Evolutionary conservation across 2,329 filamentous ascomycete genomes (phyloP).

Genomic region (Eutypella sp.): DNA sequence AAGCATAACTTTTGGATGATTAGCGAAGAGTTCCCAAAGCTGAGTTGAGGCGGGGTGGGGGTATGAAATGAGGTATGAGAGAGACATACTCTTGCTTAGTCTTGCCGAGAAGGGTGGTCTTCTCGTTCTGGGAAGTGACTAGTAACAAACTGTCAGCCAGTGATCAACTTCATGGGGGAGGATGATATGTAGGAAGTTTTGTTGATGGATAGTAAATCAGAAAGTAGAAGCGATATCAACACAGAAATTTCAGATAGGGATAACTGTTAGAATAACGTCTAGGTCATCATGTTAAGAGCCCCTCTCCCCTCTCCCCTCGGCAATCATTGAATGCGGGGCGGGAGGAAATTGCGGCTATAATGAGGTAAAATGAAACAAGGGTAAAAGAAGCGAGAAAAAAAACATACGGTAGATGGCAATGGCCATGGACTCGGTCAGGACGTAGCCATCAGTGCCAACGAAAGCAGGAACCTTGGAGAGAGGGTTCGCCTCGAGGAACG

Average conservation of each 20-base stretch:
- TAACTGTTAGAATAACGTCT: constrained; percentile 82
- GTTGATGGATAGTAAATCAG: constrained; percentile 50
- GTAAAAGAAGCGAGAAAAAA: constrained; percentile 11
- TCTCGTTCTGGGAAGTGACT: constrained; percentile 99
- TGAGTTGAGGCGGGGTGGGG: too few species aligned
- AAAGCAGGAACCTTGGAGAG: constrained; percentile 93
- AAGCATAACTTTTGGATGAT: constrained; percentile 63
- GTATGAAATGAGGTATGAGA: not conserved
- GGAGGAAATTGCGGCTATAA: too few species aligned
- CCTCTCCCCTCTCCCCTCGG: too few species aligned
- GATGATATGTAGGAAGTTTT: constrained; percentile 14
- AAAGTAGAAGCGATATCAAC: constrained; percentile 87
- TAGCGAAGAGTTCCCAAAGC: constrained; percentile 17
- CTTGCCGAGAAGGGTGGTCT: constrained; percentile 98
- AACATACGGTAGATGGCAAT: constrained; percentile 96
- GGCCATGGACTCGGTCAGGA: constrained; percentile 84
- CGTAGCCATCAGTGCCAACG: constrained; percentile 84
- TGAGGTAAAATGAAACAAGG: constrained; percentile 8
- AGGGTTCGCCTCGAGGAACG: constrained; percentile 81
- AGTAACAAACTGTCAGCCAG: constrained; percentile 21
- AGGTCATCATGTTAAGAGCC: constrained; percentile 58
- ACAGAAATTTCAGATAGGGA: constrained; percentile 92
- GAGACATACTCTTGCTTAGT: constrained; percentile 93
- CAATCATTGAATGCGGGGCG: too few species aligned
- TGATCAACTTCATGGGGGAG: constrained; percentile 11